Conservation (phyloP, 2,329 filamentous ascomycete genomes). For the Monosporascus sp. region DNA sequence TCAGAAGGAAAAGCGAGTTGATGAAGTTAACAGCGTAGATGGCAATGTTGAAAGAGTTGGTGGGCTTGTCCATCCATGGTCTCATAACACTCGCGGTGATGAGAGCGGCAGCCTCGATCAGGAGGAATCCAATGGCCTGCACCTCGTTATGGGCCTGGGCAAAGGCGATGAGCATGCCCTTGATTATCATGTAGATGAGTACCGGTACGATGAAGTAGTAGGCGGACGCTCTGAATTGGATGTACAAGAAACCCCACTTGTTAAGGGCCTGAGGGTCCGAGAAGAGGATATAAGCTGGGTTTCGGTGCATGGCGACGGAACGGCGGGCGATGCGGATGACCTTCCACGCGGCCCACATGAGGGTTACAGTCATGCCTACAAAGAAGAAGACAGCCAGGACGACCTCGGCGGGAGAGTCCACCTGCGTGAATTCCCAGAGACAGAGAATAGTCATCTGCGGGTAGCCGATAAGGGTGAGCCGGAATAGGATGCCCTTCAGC, state of each 20-base stretch:
- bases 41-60: constrained; percentile 83
- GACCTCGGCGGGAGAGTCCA: constrained; percentile 73
- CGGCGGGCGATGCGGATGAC: constrained; percentile 76
- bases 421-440: constrained; percentile 76
- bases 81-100: constrained; percentile 68
- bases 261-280: constrained; percentile 79
- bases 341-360: constrained; percentile 76
- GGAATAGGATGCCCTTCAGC: constrained; percentile 80
- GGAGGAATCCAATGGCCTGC: constrained; percentile 70
- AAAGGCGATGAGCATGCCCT: constrained; percentile 77
- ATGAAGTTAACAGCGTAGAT: constrained; percentile 79
- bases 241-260: constrained; percentile 90
- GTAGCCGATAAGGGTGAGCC: constrained; percentile 76
- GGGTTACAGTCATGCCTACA: constrained; percentile 65
- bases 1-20: constrained; percentile 72
- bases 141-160: constrained; percentile 60
- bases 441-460: constrained; percentile 80
- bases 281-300: constrained; percentile 85
- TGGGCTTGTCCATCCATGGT: constrained; percentile 96
- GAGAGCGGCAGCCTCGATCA: constrained; percentile 69
- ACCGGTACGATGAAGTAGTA: constrained; percentile 83
- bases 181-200: constrained; percentile 67
- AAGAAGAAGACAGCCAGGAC: constrained; percentile 78
- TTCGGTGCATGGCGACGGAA: constrained; percentile 81
- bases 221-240: constrained; percentile 81